A percentile compares a stretch with the other conserved stretches of the same genome.
phyloP scores from a whole-genome alignment of 495 filamentous ascomycete genomes.

The Hyaloscypha hepaticicola region DNA sequence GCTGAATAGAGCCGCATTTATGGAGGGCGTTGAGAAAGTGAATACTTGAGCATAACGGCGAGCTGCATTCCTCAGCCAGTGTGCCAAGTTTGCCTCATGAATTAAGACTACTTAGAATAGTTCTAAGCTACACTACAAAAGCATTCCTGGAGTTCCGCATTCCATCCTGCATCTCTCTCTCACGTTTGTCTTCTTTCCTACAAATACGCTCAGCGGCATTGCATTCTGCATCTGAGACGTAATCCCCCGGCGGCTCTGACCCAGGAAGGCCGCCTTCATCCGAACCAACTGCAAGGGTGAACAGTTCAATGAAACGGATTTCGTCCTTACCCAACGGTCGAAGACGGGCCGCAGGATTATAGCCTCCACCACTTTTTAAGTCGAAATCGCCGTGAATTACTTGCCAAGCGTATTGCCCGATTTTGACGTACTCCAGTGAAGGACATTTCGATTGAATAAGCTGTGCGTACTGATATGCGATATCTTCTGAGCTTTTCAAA shows the following conservation, averaged over 20 bases:
- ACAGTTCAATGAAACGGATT: not conserved
- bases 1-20: not conserved
- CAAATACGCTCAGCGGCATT: not conserved
- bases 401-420: not conserved
- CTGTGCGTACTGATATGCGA: not conserved
- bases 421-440: not conserved
- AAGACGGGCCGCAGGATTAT: too few relatives aligned
- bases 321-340: not conserved
- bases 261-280: not conserved
- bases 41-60: too few relatives aligned
- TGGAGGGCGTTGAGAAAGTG: not conserved
- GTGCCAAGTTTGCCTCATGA: too few relatives aligned
- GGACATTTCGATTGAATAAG: slow-evolving; percentile 4
- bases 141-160: too few relatives aligned
- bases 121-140: too few relatives aligned
- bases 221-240: not conserved
- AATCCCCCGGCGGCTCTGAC: not conserved
- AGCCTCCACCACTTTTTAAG: not conserved
- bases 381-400: not conserved
- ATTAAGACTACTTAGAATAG: too few relatives aligned
- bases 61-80: too few relatives aligned
- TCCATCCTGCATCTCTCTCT: too few relatives aligned
- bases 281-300: not conserved
- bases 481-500: not conserved
- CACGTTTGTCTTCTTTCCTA: too few relatives aligned